These are phyloP conservation scores for Hypoxylon sp. DNA, from an alignment of 2,329 filamentous ascomycete genomes.

Conservation along the genomic window DNA sequence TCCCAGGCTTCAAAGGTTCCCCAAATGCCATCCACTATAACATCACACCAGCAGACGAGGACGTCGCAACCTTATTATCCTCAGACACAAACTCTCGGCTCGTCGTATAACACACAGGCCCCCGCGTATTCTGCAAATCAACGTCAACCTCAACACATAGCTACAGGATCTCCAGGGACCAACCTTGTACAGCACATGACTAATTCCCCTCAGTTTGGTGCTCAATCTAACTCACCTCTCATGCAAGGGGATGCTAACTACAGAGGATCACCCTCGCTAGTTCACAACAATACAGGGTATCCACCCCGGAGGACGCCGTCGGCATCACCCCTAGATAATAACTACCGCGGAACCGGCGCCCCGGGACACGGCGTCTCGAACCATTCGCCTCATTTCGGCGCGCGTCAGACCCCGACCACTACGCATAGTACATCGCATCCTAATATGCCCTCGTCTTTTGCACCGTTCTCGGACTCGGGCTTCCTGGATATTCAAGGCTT, in stretches of 20 bases:
- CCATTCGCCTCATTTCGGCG: constrained; percentile 51
- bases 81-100: constrained; percentile 46
- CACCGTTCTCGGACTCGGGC: constrained; percentile 48
- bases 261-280: constrained; percentile 50
- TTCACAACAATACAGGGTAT: constrained; percentile 48
- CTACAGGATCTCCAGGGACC: constrained; percentile 48
- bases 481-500: constrained; percentile 50
- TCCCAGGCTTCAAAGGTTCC: constrained; percentile 48
- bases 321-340: constrained; percentile 51
- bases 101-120: constrained; percentile 49
- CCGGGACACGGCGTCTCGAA: constrained; percentile 47
- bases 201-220: constrained; percentile 52
- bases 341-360: constrained; percentile 46
- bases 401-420: constrained; percentile 47
- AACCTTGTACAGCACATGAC: constrained; percentile 51
- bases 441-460: constrained; percentile 46
- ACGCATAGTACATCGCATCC: constrained; percentile 50
- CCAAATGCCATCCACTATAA: constrained; percentile 47
- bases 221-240: constrained; percentile 52
- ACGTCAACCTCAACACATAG: constrained; percentile 49
- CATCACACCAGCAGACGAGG: constrained; percentile 49
- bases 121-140: constrained; percentile 48
- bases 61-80: constrained; percentile 49
- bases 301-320: constrained; percentile 49
- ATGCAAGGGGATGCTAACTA: constrained; percentile 51